These are phyloP conservation scores for Acidiella bohemica DNA, from an alignment of 495 filamentous ascomycete species.

Conservation along the genomic window DNA sequence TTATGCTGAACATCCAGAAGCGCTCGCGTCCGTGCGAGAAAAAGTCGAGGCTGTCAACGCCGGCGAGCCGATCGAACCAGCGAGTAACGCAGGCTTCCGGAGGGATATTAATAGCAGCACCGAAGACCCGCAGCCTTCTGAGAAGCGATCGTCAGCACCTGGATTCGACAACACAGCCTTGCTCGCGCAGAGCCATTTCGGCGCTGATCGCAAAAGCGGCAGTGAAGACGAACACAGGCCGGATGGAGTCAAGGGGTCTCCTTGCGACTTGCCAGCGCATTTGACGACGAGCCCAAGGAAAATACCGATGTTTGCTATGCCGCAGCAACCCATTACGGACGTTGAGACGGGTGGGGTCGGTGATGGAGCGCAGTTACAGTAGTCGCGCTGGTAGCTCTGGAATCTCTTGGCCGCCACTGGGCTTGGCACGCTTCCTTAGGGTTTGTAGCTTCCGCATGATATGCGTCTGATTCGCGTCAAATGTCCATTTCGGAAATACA, in stretches of 20 bases:
- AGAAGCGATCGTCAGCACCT: too few relatives aligned
- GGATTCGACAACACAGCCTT: neutral
- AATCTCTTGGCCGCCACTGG: too few relatives aligned
- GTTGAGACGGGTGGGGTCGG: conserved; percentile 4
- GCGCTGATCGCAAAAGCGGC: neutral
- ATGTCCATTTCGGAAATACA: too few relatives aligned
- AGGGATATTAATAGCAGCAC: too few relatives aligned
- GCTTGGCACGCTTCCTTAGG: too few relatives aligned
- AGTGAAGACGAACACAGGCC: conserved; percentile 2
- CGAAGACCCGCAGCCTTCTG: too few relatives aligned
- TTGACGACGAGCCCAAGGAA: conserved; percentile 4
- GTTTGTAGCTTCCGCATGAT: too few relatives aligned
- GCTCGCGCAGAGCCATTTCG: neutral
- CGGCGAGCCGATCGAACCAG: neutral
- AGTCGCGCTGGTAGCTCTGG: too few relatives aligned
- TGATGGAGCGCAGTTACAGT: neutral
- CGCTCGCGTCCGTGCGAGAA: conserved; percentile 11
- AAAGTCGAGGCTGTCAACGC: conserved; percentile 17
- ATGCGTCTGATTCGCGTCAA: too few relatives aligned
- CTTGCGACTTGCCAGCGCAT: conserved; percentile 9
- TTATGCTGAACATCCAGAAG: conserved; percentile 17
- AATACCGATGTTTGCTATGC: conserved; percentile 21
- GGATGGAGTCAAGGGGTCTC: neutral
- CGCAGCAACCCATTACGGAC: conserved; percentile 15
- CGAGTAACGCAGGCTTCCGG: conserved; percentile 12